Conservation (phyloP, 352 stramenopile species). For the Peronosclerospora sorghi region DNA sequence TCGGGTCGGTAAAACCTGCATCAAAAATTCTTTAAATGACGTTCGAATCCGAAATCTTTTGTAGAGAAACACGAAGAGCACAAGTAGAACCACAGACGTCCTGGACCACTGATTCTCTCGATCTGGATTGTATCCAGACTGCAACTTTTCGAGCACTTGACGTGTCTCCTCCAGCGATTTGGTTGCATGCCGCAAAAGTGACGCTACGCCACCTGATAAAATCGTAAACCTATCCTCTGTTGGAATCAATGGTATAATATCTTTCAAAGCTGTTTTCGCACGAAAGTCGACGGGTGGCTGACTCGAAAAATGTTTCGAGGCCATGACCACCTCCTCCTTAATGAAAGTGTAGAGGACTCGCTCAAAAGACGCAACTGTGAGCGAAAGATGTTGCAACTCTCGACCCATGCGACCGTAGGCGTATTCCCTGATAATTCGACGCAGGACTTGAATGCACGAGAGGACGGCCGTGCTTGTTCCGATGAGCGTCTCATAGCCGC, state of each 20-base stretch:
- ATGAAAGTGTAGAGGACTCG: conserved; percentile 82
- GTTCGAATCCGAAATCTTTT: too few relatives aligned
- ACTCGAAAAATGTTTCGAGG: conserved; percentile 48
- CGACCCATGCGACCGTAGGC: conserved; percentile 68
- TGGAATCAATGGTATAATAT: conserved; percentile 81
- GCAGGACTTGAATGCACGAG: conserved; percentile 67
- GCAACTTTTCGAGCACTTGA: conserved; percentile 68
- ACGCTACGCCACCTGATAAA: conserved; percentile 62
- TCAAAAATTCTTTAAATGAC: too few relatives aligned
- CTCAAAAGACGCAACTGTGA: conserved; percentile 79
- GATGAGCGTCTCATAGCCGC: conserved; percentile 65
- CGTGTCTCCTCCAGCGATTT: conserved; percentile 73
- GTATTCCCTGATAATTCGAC: conserved; percentile 80
- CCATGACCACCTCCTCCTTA: conserved; percentile 79
- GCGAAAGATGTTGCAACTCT: conserved; percentile 76
- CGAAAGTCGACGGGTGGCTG: conserved; percentile 56
- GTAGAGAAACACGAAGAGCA: too few relatives aligned
- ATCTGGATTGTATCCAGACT: conserved; percentile 73
- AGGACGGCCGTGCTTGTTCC: conserved; percentile 59
- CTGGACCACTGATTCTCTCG: conserved; percentile 81
- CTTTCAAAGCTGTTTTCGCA: conserved; percentile 76
- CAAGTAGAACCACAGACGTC: conserved; percentile 38
- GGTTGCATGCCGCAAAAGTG: conserved; percentile 69
- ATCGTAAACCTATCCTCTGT: conserved; percentile 75
- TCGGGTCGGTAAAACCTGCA: too few relatives aligned